A percentile compares a stretch with the other conserved stretches of the same genome.
Conservation (phyloP, 2,329 filamentous ascomycete genomes). For the Venturia asperata region DNA sequence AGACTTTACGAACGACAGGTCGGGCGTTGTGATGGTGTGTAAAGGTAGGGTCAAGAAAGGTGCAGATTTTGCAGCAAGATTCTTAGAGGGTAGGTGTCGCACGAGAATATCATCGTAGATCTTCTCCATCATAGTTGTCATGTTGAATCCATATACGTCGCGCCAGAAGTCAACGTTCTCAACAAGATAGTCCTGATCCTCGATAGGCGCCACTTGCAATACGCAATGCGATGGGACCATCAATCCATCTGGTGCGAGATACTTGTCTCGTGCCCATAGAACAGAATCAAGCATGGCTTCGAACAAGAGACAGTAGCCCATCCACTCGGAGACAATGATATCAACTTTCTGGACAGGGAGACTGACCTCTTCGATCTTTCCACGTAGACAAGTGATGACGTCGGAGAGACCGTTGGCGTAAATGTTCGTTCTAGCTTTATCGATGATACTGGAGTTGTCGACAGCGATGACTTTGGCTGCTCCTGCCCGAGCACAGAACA, state of each 20-base stretch:
- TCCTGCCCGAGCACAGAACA: constrained; percentile 90
- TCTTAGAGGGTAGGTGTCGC: constrained; percentile 32
- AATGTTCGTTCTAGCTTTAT: constrained; percentile 78
- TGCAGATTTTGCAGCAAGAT: constrained; percentile 52
- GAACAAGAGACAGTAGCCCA: constrained; percentile 90
- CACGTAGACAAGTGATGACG: constrained; percentile 71
- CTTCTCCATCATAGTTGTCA: constrained; percentile 79
- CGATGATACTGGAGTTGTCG: constrained; percentile 84
- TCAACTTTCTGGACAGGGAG: constrained; percentile 74
- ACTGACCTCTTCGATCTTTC: constrained; percentile 79
- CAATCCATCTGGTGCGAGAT: constrained; percentile 70
- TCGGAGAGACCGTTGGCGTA: constrained; percentile 69
- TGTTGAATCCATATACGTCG: constrained; percentile 90
- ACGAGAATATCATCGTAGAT: constrained; percentile 63
- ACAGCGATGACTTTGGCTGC: constrained; percentile 83
- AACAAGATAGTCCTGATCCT: constrained; percentile 67
- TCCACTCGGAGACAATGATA: constrained; percentile 95
- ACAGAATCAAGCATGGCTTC: constrained; percentile 96
- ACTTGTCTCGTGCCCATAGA: constrained; percentile 78
- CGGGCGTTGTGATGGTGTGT: constrained; percentile 61
- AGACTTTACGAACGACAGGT: constrained; percentile 66
- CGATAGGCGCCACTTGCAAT: constrained; percentile 72
- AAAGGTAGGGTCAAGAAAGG: constrained; percentile 72
- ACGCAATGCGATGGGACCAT: constrained; percentile 82
- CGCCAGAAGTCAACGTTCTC: constrained; percentile 82